A percentile compares a stretch with the other conserved stretches of the same genome.
These are phyloP conservation scores for Xylariaceae sp. DNA, from an alignment of 2,329 filamentous ascomycete genomes.

Conservation along the genomic window DNA sequence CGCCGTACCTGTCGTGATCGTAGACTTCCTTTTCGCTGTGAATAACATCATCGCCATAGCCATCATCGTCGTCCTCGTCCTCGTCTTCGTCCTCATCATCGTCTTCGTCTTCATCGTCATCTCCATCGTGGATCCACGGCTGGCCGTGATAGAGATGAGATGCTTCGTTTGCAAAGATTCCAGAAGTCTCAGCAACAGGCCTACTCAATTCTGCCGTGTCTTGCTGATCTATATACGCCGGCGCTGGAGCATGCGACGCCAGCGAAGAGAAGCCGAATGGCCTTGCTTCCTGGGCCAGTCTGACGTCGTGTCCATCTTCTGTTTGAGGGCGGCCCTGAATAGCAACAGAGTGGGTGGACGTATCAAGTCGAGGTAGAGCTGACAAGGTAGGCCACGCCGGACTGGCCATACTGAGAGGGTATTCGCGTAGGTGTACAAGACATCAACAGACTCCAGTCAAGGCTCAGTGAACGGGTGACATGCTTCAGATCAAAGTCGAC, in stretches of 20 bases:
- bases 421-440: neutral
- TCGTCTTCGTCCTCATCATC: neutral
- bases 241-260: conserved; percentile 20
- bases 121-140: conserved; percentile 15
- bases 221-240: conserved; percentile 7
- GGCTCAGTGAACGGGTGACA: conserved; percentile 6
- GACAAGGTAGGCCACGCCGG: conserved; percentile 15
- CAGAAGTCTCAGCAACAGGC: conserved; percentile 29
- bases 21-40: neutral
- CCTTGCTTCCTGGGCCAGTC: conserved; percentile 7
- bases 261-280: conserved; percentile 16
- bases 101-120: conserved; percentile 1
- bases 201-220: conserved; percentile 22
- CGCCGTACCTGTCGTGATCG: conserved; percentile 1
- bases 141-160: conserved; percentile 34
- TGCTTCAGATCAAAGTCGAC: conserved; percentile 11
- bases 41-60: neutral
- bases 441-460: conserved; percentile 14
- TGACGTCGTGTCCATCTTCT: conserved; percentile 4
- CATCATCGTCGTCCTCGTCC: neutral
- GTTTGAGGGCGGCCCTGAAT: conserved; percentile 2
- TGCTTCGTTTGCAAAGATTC: conserved; percentile 27
- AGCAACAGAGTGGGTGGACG: conserved; percentile 4
- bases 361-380: conserved; percentile 19
- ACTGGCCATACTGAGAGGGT: conserved; percentile 17